Percentiles rank a stretch among this genome's conserved stretches.
Conservation (phyloP, 2,329 filamentous ascomycete species). For the Neonectria coccinea region DNA sequence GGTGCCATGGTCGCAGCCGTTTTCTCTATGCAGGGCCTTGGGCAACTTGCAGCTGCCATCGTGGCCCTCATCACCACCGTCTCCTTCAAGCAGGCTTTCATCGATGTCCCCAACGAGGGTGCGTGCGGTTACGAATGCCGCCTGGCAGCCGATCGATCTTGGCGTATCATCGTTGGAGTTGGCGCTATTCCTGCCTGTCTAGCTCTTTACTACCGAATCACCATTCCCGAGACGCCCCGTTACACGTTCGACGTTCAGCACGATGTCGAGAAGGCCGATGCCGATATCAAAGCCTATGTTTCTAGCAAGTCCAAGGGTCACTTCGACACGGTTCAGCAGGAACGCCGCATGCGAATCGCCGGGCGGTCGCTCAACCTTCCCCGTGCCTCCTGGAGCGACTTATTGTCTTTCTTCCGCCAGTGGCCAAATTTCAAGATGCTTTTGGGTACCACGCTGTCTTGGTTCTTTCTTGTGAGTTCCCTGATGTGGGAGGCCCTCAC, state of each 20-base stretch:
- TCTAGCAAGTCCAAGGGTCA: constrained; percentile 60
- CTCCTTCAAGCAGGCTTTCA: constrained; percentile 69
- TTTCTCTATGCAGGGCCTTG: constrained; percentile 87
- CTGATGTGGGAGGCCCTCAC: background rate
- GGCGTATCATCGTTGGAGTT: constrained; percentile 84
- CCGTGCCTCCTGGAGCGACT: constrained; percentile 77
- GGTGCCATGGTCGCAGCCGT: constrained; percentile 87
- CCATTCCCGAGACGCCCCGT: constrained; percentile 85
- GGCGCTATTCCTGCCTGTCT: constrained; percentile 82
- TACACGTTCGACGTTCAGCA: constrained; percentile 85
- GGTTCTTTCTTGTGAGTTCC: constrained; percentile 76
- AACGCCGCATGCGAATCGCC: constrained; percentile 65
- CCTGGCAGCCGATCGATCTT: constrained; percentile 80
- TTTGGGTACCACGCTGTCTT: constrained; percentile 80
- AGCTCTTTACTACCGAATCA: constrained; percentile 87
- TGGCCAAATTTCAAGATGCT: constrained; percentile 79
- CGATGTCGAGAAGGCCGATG: constrained; percentile 80
- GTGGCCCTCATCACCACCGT: constrained; percentile 76
- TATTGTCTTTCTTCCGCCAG: constrained; percentile 73
- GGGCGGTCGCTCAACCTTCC: constrained; percentile 70
- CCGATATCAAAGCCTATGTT: constrained; percentile 74
- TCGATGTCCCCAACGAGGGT: constrained; percentile 53
- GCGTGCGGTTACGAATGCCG: constrained; percentile 73
- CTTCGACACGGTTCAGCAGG: constrained; percentile 61
- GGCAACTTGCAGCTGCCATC: constrained; percentile 79